Percentiles rank a stretch among this genome's conserved stretches.
phyloP scores from a whole-genome alignment of 1,139 yeast species.

The Nakaseomyces bracarensis region DNA sequence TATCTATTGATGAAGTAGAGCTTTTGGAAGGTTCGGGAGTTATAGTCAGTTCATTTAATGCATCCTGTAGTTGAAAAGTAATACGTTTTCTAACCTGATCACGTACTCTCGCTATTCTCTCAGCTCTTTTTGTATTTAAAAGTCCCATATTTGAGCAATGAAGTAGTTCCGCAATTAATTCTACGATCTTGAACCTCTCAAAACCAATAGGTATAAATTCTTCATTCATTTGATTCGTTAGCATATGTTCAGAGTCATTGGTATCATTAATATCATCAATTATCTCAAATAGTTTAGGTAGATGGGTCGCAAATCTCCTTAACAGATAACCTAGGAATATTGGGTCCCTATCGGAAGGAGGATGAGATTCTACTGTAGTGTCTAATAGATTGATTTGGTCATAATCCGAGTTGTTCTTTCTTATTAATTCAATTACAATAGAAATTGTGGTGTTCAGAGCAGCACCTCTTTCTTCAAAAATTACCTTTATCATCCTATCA shows the following conservation, averaged over 20 bases:
- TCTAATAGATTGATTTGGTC: constrained; percentile 81
- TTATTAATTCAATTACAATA: constrained; percentile 84
- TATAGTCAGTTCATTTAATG: constrained; percentile 33
- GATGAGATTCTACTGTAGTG: constrained; percentile 73
- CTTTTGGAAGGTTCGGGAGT: neutral
- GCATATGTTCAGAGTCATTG: constrained; percentile 10
- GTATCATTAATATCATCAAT: constrained; percentile 15
- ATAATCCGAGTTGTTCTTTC: constrained; percentile 93
- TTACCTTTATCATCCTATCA: constrained; percentile 54
- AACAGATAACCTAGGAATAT: constrained; percentile 36
- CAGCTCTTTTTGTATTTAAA: constrained; percentile 79
- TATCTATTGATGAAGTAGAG: neutral
- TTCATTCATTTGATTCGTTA: constrained; percentile 28
- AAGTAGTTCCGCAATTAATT: constrained; percentile 83
- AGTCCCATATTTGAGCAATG: constrained; percentile 97
- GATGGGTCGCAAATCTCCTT: constrained; percentile 29
- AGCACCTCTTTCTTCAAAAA: constrained; percentile 71
- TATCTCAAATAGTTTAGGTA: constrained; percentile 40
- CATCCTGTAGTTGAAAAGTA: constrained; percentile 29
- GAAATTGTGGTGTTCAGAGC: constrained; percentile 94
- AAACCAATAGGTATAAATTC: constrained; percentile 76
- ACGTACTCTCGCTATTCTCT: constrained; percentile 64
- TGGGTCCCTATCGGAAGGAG: constrained; percentile 91
- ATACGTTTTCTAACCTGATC: constrained; percentile 53
- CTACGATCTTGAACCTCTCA: constrained; percentile 91